Percentiles rank a stretch among this genome's conserved stretches.
Conservation (phyloP, 2,329 filamentous ascomycete genomes). For the Ophiostoma quercus region DNA sequence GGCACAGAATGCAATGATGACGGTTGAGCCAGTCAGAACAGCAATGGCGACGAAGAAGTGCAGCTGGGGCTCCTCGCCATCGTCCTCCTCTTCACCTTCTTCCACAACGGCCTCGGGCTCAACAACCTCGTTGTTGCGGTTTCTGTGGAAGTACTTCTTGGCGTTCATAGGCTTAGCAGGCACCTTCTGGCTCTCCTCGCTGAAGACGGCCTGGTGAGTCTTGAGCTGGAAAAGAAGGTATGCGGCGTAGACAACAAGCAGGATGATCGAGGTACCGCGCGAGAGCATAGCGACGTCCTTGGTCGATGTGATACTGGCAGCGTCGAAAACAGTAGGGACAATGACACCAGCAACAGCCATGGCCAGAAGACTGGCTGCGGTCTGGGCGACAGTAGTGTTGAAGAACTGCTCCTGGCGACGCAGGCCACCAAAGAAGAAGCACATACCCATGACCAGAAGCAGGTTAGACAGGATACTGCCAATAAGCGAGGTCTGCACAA, state of each 20-base stretch:
- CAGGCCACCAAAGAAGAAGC: slow-evolving; percentile 81
- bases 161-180: slow-evolving; percentile 47
- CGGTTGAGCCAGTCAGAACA: slow-evolving; percentile 67
- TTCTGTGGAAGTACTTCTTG: slow-evolving; percentile 32
- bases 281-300: slow-evolving; percentile 58
- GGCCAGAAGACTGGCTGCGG: slow-evolving; percentile 73
- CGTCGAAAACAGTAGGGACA: slow-evolving; percentile 81
- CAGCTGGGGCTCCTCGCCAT: slow-evolving; percentile 69
- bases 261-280: slow-evolving; percentile 69
- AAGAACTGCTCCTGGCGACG: slow-evolving; percentile 78
- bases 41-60: slow-evolving; percentile 65
- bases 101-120: slow-evolving; percentile 18
- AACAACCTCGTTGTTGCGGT: slow-evolving; percentile 28
- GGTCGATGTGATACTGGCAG: slow-evolving; percentile 39
- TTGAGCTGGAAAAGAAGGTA: slow-evolving; percentile 91
- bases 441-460: slow-evolving; percentile 83
- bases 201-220: slow-evolving; percentile 76
- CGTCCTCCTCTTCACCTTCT: slow-evolving; percentile 57
- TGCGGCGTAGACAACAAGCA: slow-evolving; percentile 74
- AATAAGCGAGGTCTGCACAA: slow-evolving; percentile 89
- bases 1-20: slow-evolving; percentile 72
- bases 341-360: slow-evolving; percentile 77
- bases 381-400: slow-evolving; percentile 88
- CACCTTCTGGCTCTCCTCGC: slow-evolving; percentile 71
- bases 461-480: slow-evolving; percentile 89